Evolutionary conservation across 495 filamentous ascomycete genomes (phyloP).

Genomic region (Talaromyces nanjingensis): DNA sequence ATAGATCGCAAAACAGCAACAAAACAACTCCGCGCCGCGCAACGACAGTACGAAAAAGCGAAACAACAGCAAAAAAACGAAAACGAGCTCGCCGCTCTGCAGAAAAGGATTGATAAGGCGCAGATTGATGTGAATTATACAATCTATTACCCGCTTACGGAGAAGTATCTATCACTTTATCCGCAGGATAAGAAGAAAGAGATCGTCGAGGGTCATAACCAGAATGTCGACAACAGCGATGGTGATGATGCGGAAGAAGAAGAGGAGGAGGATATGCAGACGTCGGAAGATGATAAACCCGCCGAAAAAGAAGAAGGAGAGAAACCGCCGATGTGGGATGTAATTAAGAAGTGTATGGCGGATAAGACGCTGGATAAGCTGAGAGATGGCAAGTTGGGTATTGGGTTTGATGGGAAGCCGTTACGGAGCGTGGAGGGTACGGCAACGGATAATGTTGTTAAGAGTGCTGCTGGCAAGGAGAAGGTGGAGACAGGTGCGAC

Average conservation of each 20-base stretch:
- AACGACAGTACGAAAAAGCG: conserved; percentile 35
- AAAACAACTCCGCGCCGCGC: conserved; percentile 53
- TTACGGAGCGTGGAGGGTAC: background rate
- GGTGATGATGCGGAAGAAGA: conserved; percentile 6
- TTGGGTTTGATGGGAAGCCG: conserved; percentile 18
- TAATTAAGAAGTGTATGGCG: conserved; percentile 62
- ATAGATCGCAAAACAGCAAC: conserved; percentile 80
- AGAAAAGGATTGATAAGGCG: conserved; percentile 56
- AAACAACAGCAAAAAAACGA: conserved; percentile 30
- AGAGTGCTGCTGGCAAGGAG: background rate
- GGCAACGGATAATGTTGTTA: background rate
- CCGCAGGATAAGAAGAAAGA: conserved; percentile 33
- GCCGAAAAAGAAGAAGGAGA: conserved; percentile 10
- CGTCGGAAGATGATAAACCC: conserved; percentile 14
- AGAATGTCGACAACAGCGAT: background rate
- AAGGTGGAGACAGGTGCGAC: background rate
- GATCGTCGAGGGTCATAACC: conserved; percentile 11
- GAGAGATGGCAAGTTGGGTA: conserved; percentile 41
- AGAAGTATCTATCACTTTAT: conserved; percentile 77
- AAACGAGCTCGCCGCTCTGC: conserved; percentile 40
- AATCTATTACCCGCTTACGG: conserved; percentile 69
- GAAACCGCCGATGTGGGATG: conserved; percentile 59
- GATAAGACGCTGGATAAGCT: conserved; percentile 55
- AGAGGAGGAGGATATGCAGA: conserved; percentile 14
- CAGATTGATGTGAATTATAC: conserved; percentile 84